Evolutionary conservation across 148 eudicot species (phyloP).

Genomic region (Silene uniflora): DNA sequence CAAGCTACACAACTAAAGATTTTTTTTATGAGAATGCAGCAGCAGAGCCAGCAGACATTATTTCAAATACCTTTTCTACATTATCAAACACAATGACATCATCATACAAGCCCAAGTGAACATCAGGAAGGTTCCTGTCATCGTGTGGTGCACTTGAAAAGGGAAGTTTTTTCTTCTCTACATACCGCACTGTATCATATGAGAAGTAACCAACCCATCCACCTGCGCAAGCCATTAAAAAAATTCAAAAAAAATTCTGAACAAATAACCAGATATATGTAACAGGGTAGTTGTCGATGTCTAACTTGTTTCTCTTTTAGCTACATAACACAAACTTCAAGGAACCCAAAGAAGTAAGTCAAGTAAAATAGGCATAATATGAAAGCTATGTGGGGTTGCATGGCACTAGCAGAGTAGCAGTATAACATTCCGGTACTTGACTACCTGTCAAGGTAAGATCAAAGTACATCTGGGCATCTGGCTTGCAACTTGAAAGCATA

Average conservation of each 20-base stretch:
- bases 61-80: constrained; percentile 73
- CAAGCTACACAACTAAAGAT: neutral
- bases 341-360: neutral
- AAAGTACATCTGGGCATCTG: neutral
- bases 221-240: constrained; percentile 42
- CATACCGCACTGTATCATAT: constrained; percentile 93
- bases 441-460: too few relatives aligned
- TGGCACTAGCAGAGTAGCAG: too few relatives aligned
- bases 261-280: neutral
- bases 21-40: neutral
- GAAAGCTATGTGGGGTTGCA: too few relatives aligned
- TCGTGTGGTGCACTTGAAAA: constrained; percentile 79
- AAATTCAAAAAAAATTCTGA: constrained; percentile 9
- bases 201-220: constrained; percentile 99
- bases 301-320: neutral
- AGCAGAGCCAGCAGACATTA: neutral
- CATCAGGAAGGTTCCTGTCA: constrained; percentile 91
- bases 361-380: too few relatives aligned
- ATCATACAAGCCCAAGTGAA: constrained; percentile 92
- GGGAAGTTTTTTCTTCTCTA: constrained; percentile 91
- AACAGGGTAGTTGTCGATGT: neutral
- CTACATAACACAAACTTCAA: neutral
- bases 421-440: too few relatives aligned
- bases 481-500: neutral
- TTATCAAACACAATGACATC: constrained; percentile 95